These are phyloP conservation scores for Pseudocercospora cruenta DNA, from an alignment of 2,329 filamentous ascomycete genomes.

Conservation along the genomic window DNA sequence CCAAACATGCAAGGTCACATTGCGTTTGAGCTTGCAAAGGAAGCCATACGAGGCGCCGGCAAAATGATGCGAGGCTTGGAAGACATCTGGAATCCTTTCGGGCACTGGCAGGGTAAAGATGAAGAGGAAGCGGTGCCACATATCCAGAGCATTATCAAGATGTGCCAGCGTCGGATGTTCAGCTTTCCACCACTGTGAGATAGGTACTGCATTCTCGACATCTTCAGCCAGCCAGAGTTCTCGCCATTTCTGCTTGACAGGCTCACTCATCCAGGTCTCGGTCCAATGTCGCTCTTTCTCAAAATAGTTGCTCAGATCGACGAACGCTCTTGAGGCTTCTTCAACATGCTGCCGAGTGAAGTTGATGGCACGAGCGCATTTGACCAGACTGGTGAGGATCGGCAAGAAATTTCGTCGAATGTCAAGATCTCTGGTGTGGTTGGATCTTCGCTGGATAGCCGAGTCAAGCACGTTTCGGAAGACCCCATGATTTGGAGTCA, in stretches of 20 bases:
- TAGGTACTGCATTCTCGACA: conserved; percentile 46
- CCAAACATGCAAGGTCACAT: conserved; percentile 10
- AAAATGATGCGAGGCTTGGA: conserved; percentile 19
- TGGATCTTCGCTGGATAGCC: conserved; percentile 41
- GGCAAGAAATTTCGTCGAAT: conserved; percentile 42
- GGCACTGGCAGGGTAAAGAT: conserved; percentile 12
- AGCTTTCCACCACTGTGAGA: conserved; percentile 51
- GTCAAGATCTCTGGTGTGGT: conserved; percentile 39
- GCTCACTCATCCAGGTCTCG: conserved; percentile 51
- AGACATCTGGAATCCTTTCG: conserved; percentile 15
- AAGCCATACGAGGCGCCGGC: conserved; percentile 14
- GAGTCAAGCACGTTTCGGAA: conserved; percentile 48
- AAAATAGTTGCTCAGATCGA: conserved; percentile 52
- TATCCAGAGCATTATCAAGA: conserved; percentile 50
- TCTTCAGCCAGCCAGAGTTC: conserved; percentile 51
- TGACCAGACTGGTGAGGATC: conserved; percentile 45
- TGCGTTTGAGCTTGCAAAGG: conserved; percentile 16
- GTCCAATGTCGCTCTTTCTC: conserved; percentile 50
- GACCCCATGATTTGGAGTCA: conserved; percentile 47
- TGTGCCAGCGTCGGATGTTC: conserved; percentile 52
- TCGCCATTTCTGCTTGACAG: conserved; percentile 52
- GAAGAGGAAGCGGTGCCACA: conserved; percentile 48
- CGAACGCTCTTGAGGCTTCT: conserved; percentile 45
- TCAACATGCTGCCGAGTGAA: conserved; percentile 45
- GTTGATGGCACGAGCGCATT: conserved; percentile 43